These are phyloP conservation scores for Angomonas ambiguus DNA, from an alignment of 208 protist genomes.

Conservation along the genomic window DNA sequence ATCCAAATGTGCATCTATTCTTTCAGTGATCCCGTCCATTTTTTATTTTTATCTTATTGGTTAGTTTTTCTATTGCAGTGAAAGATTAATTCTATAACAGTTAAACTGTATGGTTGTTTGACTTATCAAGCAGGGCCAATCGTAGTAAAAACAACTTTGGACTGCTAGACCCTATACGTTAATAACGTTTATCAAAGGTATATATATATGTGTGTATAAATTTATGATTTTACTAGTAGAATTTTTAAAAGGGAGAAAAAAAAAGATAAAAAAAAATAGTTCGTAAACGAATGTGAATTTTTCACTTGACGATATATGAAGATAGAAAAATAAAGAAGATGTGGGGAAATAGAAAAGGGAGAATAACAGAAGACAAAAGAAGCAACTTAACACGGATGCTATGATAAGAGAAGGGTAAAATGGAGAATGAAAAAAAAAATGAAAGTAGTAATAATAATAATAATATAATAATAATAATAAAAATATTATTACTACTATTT, in stretches of 20 bases:
- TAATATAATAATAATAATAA: background rate
- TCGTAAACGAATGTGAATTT: too few relatives aligned
- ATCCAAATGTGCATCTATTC: background rate
- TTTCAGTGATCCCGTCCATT: background rate
- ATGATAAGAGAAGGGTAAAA: too few relatives aligned
- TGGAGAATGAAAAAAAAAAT: too few relatives aligned
- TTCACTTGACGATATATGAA: background rate
- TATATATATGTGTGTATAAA: background rate
- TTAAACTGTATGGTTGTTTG: background rate
- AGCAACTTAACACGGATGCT: too few relatives aligned
- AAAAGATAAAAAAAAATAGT: background rate
- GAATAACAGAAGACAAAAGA: too few relatives aligned
- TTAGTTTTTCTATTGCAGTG: background rate
- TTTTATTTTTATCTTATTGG: background rate
- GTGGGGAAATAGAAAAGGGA: background rate
- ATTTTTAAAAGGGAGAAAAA: conserved; percentile 5
- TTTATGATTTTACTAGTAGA: background rate
- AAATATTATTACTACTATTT: background rate
- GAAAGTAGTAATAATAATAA: too few relatives aligned
- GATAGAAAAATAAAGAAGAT: background rate
- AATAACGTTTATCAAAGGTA: background rate
- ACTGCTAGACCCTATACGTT: too few relatives aligned
- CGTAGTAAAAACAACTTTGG: background rate
- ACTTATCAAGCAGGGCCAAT: background rate
- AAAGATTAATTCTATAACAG: background rate